Percentiles rank a stretch among this genome's conserved stretches.
phyloP scores from a whole-genome alignment of 176 grass and related monocot genomes.

The Cenchrus purpureus region DNA sequence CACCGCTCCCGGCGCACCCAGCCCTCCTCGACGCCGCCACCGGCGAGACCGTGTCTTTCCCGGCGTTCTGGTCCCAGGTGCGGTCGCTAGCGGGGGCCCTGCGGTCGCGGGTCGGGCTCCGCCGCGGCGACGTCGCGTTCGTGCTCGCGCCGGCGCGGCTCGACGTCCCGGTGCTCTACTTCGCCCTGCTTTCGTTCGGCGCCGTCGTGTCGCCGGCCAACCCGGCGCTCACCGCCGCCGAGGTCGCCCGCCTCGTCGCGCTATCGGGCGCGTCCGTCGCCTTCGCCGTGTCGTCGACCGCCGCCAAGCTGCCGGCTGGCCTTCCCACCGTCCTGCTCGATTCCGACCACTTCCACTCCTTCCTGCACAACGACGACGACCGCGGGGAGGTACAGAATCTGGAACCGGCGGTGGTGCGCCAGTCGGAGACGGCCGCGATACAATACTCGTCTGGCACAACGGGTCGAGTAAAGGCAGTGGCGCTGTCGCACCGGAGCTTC shows the following conservation, averaged over 20 bases:
- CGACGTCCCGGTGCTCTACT: constrained; percentile 68
- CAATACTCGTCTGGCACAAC: constrained; percentile 80
- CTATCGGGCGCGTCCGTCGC: constrained; percentile 64
- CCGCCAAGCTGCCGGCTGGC: constrained; percentile 47
- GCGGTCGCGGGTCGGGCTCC: constrained; percentile 13
- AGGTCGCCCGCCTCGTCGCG: constrained; percentile 56
- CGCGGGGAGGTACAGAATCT: too few species aligned
- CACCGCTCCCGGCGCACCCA: constrained; percentile 45
- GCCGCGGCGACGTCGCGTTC: constrained; percentile 60
- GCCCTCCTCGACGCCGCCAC: constrained; percentile 59
- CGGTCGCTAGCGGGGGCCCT: constrained; percentile 44
- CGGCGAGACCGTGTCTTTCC: constrained; percentile 50
- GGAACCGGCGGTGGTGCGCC: constrained; percentile 7
- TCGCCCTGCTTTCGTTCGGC: constrained; percentile 68
- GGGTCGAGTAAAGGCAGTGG: constrained; percentile 65
- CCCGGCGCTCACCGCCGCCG: constrained; percentile 52
- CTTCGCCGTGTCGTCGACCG: constrained; percentile 50
- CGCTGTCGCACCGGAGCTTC: constrained; percentile 64
- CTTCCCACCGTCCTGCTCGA: constrained; percentile 62
- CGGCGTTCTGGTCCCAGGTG: constrained; percentile 36
- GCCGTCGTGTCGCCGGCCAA: constrained; percentile 53
- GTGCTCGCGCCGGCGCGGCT: constrained; percentile 53
- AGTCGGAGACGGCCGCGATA: constrained; percentile 65
- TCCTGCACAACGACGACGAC: neutral
- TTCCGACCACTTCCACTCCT: constrained; percentile 49